Conservation (phyloP, 257 asterid species). For the Penstemon barbatus region DNA sequence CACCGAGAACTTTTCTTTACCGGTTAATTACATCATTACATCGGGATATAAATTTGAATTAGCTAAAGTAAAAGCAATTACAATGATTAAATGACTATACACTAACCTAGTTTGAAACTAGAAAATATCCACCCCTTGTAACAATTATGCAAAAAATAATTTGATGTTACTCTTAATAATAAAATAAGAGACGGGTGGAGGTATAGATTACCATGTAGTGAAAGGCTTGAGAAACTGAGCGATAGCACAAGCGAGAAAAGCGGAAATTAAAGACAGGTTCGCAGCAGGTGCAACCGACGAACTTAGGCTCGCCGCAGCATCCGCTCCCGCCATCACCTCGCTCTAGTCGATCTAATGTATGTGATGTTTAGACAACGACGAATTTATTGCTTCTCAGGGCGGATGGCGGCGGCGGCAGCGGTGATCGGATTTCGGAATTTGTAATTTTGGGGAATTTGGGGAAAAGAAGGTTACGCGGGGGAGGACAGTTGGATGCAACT, state of each 20-base stretch:
- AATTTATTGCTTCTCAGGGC: background rate
- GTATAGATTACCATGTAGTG: conserved; percentile 64
- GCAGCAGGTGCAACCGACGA: conserved; percentile 60
- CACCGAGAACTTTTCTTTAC: too few relatives aligned
- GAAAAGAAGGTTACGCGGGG: conserved; percentile 28
- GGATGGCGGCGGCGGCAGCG: conserved; percentile 26
- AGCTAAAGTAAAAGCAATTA: too few relatives aligned
- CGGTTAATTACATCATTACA: too few relatives aligned
- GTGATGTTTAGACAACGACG: conserved; percentile 3
- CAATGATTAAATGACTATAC: too few relatives aligned
- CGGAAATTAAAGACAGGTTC: conserved; percentile 68
- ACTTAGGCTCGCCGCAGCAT: conserved; percentile 72
- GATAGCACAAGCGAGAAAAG: conserved; percentile 80
- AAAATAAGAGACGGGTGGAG: conserved; percentile 13
- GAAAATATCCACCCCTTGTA: too few relatives aligned
- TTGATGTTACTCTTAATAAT: background rate
- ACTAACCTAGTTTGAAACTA: too few relatives aligned
- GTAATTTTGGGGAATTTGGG: conserved; percentile 24
- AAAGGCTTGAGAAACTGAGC: conserved; percentile 97
- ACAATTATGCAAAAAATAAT: too few relatives aligned
- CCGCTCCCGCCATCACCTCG: conserved; percentile 63
- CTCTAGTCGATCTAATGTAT: conserved; percentile 34
- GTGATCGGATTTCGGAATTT: conserved; percentile 27
- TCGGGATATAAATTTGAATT: too few relatives aligned
- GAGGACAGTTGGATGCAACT: conserved; percentile 13